Evolutionary conservation across 352 stramenopile species (phyloP).

Genomic region (Globisporangium uncinulatum): DNA sequence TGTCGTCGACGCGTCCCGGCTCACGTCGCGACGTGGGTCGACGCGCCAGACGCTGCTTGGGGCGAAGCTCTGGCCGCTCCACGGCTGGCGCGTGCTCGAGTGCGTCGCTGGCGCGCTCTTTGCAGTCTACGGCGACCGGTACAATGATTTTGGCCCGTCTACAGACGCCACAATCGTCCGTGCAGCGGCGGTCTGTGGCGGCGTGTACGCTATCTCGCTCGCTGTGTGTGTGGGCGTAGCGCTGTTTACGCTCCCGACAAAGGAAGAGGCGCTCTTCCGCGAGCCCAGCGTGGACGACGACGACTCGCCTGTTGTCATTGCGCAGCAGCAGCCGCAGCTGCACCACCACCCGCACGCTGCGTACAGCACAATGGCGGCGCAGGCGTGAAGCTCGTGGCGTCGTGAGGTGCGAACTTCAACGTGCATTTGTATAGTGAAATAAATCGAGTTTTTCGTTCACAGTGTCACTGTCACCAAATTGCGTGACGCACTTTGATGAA

Average conservation of each 20-base stretch:
- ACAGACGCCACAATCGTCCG: constrained; percentile 28
- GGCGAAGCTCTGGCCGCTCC: constrained; percentile 29
- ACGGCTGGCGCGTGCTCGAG: constrained; percentile 53
- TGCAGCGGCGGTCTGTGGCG: constrained; percentile 31
- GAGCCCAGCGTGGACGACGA: constrained; percentile 6
- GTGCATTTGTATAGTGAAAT: background rate
- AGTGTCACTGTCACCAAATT: no score
- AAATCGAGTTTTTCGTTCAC: background rate
- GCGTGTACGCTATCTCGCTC: constrained; percentile 24
- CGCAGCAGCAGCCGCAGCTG: background rate
- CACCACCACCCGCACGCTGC: constrained; percentile 4
- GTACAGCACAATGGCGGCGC: constrained; percentile 14
- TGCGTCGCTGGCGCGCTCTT: constrained; percentile 38
- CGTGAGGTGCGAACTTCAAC: background rate
- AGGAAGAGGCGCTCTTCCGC: background rate
- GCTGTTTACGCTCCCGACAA: constrained; percentile 11
- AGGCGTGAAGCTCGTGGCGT: background rate
- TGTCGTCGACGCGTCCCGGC: constrained; percentile 38
- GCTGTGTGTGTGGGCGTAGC: constrained; percentile 23
- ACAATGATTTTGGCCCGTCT: constrained; percentile 56
- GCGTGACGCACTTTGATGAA: no score
- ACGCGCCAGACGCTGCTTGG: constrained; percentile 27
- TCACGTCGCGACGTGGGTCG: constrained; percentile 28
- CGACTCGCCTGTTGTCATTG: constrained; percentile 1
- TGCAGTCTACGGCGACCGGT: constrained; percentile 32